Evolutionary conservation across 2,329 filamentous ascomycete species (phyloP).

Genomic region (Pyrenochaeta sp.): DNA sequence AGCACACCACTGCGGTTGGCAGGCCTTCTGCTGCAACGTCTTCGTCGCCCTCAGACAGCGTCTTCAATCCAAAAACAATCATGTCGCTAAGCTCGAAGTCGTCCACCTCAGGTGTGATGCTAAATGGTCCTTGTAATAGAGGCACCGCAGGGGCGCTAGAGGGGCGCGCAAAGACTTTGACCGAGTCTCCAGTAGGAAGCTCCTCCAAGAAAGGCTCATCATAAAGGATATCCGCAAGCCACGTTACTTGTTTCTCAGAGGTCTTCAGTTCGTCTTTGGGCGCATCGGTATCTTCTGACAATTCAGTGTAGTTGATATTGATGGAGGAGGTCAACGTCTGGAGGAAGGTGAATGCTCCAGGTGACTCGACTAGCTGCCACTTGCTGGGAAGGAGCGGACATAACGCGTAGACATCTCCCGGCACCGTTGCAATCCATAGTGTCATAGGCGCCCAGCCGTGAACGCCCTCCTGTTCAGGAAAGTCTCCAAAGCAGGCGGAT

Average conservation of each 20-base stretch:
- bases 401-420: slow-evolving; percentile 91
- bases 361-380: slow-evolving; percentile 69
- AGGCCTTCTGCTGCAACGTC: slow-evolving; percentile 59
- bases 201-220: slow-evolving; percentile 59
- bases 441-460: slow-evolving; percentile 92
- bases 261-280: slow-evolving; percentile 53
- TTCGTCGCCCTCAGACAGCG: slow-evolving; percentile 60
- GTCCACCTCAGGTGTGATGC: slow-evolving; percentile 59
- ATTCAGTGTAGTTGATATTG: slow-evolving; percentile 67
- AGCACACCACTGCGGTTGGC: slow-evolving; percentile 65
- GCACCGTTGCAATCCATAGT: slow-evolving; percentile 93
- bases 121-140: slow-evolving; percentile 69
- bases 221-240: slow-evolving; percentile 59
- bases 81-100: slow-evolving; percentile 69
- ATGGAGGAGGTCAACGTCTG: slow-evolving; percentile 85
- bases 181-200: slow-evolving; percentile 50
- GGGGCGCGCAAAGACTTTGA: slow-evolving; percentile 66
- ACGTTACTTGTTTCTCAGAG: slow-evolving; percentile 65
- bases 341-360: slow-evolving; percentile 70
- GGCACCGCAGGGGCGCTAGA: slow-evolving; percentile 63
- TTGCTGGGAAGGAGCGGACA: slow-evolving; percentile 88
- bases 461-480: slow-evolving; percentile 62
- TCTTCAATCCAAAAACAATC: slow-evolving; percentile 61
- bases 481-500: slow-evolving; percentile 86
- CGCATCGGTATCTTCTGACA: slow-evolving; percentile 44